Evolutionary conservation across 352 stramenopile genomes (phyloP).

Genomic region (Globisporangium nagaii): DNA sequence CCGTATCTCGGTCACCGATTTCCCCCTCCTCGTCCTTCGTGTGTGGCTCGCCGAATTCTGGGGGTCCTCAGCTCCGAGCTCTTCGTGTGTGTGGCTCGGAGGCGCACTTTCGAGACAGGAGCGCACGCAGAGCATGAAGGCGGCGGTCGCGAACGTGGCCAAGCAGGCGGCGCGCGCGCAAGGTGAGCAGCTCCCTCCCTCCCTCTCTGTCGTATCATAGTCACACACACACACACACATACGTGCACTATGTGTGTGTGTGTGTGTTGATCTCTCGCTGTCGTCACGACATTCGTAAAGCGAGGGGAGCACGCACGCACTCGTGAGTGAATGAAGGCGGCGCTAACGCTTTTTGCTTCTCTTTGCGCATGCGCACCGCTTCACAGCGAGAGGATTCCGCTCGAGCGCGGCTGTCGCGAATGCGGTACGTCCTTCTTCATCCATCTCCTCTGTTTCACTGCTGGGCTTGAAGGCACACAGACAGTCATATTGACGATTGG

Average conservation of each 20-base stretch:
- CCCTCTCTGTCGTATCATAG: neutral
- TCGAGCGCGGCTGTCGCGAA: conserved; percentile 31
- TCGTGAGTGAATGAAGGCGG: no score
- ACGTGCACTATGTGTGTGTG: neutral
- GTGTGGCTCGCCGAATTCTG: no score
- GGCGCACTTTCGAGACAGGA: conserved; percentile 12
- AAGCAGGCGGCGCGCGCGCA: conserved; percentile 11
- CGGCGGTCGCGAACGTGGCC: conserved; percentile 8
- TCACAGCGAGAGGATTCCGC: conserved; percentile 14
- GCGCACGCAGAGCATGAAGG: conserved; percentile 4
- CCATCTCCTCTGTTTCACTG: neutral
- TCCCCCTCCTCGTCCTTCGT: no score
- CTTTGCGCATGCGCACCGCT: neutral
- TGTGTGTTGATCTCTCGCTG: no score
- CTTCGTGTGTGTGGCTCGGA: conserved; percentile 5
- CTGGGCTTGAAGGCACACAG: neutral
- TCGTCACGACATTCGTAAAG: no score
- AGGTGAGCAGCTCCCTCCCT: neutral
- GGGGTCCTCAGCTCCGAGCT: conserved; percentile 1
- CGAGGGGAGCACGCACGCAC: no score
- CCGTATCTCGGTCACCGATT: no score
- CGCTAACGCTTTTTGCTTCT: no score
- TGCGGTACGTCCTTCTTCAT: conserved; percentile 16
- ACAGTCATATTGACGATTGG: neutral
- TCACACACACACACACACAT: neutral